Conservation (phyloP, 2,329 filamentous ascomycete genomes). For the Claviceps humidiphila region DNA sequence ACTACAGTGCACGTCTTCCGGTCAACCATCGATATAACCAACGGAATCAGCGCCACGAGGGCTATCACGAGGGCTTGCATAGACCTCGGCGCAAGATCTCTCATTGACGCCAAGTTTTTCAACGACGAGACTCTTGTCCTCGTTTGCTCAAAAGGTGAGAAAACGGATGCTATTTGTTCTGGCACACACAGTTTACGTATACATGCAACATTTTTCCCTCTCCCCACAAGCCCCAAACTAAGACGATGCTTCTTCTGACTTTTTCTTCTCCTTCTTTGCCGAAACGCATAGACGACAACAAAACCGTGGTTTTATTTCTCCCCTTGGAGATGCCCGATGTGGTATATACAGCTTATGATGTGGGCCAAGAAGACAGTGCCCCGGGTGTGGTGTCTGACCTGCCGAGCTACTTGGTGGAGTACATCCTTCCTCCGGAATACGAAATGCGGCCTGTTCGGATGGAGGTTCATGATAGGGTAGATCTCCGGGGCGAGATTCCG, state of each 20-base stretch:
- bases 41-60: slow-evolving; percentile 41
- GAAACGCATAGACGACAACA: slow-evolving; percentile 11
- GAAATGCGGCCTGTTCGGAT: slow-evolving; percentile 30
- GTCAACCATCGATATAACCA: slow-evolving; percentile 36
- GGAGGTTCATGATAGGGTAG: slow-evolving; percentile 34
- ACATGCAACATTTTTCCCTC: not conserved
- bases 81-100: slow-evolving; percentile 26
- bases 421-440: slow-evolving; percentile 16
- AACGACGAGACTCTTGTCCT: slow-evolving; percentile 48
- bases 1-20: slow-evolving; percentile 44
- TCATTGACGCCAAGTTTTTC: slow-evolving; percentile 56
- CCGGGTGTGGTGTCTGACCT: slow-evolving; percentile 3
- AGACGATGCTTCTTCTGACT: not conserved
- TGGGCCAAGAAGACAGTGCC: slow-evolving; percentile 6
- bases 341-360: slow-evolving; percentile 23
- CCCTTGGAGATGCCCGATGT: slow-evolving; percentile 24
- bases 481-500: slow-evolving; percentile 32
- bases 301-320: slow-evolving; percentile 18
- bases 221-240: not conserved
- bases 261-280: not conserved
- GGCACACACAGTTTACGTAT: not conserved
- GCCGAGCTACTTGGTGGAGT: slow-evolving; percentile 10
- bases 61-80: slow-evolving; percentile 27
- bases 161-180: not conserved
- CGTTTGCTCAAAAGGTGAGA: slow-evolving; percentile 33